These are phyloP conservation scores for Syncephalis plumigaleata DNA, from an alignment of 371 early-diverging fungal genomes.

Conservation along the genomic window DNA sequence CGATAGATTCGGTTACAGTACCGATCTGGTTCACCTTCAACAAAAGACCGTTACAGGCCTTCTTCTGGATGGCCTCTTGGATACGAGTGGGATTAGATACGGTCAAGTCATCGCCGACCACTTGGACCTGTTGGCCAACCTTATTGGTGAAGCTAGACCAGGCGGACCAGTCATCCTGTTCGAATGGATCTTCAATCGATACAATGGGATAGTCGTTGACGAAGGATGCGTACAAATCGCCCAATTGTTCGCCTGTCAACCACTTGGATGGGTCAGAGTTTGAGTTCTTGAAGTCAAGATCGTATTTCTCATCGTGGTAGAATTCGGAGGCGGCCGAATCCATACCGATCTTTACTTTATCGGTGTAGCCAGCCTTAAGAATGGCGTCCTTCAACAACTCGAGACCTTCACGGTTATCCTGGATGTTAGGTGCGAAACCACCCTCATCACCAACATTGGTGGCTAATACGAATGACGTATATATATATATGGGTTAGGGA, in stretches of 20 bases:
- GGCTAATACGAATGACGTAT: constrained; percentile 16
- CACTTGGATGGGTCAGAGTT: constrained; percentile 58
- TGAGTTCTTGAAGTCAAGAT: constrained; percentile 91
- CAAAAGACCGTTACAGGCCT: constrained; percentile 88
- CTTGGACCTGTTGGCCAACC: constrained; percentile 52
- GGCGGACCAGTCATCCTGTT: constrained; percentile 95
- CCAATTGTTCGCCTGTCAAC: constrained; percentile 62
- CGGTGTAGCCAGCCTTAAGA: constrained; percentile 83
- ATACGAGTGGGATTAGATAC: constrained; percentile 97
- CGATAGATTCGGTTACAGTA: constrained; percentile 89
- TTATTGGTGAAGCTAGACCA: constrained; percentile 65
- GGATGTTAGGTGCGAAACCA: constrained; percentile 99
- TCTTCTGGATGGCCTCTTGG: constrained; percentile 74
- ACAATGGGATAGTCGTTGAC: constrained; percentile 84
- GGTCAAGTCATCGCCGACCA: constrained; percentile 97
- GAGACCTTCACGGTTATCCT: constrained; percentile 90
- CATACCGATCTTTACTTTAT: constrained; percentile 93
- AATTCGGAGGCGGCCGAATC: constrained; percentile 98
- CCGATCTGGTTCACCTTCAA: constrained; percentile 99
- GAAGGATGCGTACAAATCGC: constrained; percentile 69
- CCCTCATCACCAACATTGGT: constrained; percentile 99
- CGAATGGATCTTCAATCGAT: constrained; percentile 98
- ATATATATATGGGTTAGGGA: too few species aligned
- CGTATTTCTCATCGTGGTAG: constrained; percentile 90
- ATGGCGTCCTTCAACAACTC: constrained; percentile 83